Evolutionary conservation across 2,329 filamentous ascomycete genomes (phyloP).

Genomic region (Aspergillus fumigatus): DNA sequence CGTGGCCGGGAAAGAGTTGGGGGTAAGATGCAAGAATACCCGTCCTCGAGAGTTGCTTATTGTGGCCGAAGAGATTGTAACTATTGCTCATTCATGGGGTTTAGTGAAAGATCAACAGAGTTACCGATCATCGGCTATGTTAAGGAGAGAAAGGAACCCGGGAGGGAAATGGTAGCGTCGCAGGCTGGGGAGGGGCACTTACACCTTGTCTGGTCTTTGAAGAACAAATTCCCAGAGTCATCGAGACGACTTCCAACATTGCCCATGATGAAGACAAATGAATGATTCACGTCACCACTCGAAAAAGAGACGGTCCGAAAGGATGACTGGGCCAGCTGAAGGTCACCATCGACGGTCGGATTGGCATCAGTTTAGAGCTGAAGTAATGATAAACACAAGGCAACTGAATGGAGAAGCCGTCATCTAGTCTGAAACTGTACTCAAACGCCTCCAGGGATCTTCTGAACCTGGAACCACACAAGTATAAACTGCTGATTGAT

Average conservation of each 20-base stretch:
- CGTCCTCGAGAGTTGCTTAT: constrained; percentile 77
- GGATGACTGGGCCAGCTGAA: constrained; percentile 23
- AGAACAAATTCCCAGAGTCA: constrained; percentile 70
- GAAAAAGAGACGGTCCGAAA: constrained; percentile 21
- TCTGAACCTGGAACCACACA: neutral
- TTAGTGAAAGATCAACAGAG: neutral
- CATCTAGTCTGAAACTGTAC: constrained; percentile 19
- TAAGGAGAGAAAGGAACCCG: neutral
- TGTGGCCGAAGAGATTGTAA: constrained; percentile 78
- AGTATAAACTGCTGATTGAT: neutral
- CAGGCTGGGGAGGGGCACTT: constrained; percentile 27
- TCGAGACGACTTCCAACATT: constrained; percentile 85
- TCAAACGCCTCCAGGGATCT: neutral
- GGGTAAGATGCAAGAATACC: constrained; percentile 69
- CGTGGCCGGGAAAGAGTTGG: constrained; percentile 83
- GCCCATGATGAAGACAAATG: constrained; percentile 64
- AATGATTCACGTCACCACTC: constrained; percentile 24
- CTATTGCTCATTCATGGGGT: constrained; percentile 43
- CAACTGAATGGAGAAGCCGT: constrained; percentile 15
- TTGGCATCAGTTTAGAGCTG: constrained; percentile 15
- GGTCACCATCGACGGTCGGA: constrained; percentile 31
- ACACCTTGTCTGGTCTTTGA: constrained; percentile 92
- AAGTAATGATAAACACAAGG: constrained; percentile 5
- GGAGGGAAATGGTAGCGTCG: neutral
- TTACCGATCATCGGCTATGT: neutral